Base-by-base conservation (phyloP, 768 basidiomycete genomes). In the Suillus lakei region DNA sequence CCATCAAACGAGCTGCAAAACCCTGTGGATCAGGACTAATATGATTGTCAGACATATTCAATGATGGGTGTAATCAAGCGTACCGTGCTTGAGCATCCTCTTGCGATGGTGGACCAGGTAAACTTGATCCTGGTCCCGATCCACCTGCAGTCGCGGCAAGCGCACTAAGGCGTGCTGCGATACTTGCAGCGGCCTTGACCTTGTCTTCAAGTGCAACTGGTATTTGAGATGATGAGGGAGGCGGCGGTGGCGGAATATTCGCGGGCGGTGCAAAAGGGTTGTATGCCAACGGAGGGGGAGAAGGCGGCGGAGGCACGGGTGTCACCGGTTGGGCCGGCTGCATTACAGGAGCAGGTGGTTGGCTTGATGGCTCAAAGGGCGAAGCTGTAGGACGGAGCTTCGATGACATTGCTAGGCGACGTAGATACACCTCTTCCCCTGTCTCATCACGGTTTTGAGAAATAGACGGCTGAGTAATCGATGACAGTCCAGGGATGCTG, bases 1-100 rank as follows among this genome's bases (percentile, higher is more conserved):
- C 93, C 95, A 98, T 97, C 69, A 97, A 74, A 39, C 92, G 89
- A 15, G 90, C 89, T 38, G 94, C 94, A 70, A 96, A 95, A 15
- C 85, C 86, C 63, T 88, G 89, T 0, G 88, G 87, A 67, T 92
- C 88, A 44, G 87, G 81, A 62, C 85, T 84, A 63, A 44, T 8
- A 8, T 23, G 26, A 39, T 26, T 23, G 41, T 64, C 53, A 64
- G 56, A 59, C 18, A 21, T 30, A 12, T 18, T 5, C 23, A 1
- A 28, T 7, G 26, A 21, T 21, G 26, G 10, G 18, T 58, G 5
- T 58, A 18, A 16, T 10, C n/a, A 4, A 38, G 12, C 58, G 28
- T 59, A 59, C 58, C 39, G 58, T 30, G 38, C 28, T 58, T 59
- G 58, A 41, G 61, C 69, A 2, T 77, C 75, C 30, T 81, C 80